A percentile compares a stretch with the other conserved stretches of the same genome.
Conservation (phyloP, 768 basidiomycete genomes). For the Wakefieldia striispora region DNA sequence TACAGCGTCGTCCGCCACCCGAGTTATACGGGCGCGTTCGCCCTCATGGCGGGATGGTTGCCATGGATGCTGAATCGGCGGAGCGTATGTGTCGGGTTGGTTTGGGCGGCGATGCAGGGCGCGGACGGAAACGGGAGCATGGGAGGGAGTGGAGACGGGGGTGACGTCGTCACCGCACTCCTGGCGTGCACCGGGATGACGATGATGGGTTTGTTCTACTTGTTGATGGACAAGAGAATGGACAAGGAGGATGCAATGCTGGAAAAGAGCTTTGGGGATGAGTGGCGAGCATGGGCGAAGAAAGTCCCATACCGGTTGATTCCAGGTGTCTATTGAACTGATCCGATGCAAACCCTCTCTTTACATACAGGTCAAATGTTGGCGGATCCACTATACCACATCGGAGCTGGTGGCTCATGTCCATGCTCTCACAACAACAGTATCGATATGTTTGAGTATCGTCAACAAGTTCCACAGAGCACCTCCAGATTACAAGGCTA, state of each 20-base stretch:
- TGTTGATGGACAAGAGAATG: conserved; percentile 13
- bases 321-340: conserved; percentile 9
- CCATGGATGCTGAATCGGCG: conserved; percentile 7
- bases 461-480: no score
- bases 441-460: no score
- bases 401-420: no score
- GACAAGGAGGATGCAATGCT: conserved; percentile 30
- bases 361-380: no score
- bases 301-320: conserved; percentile 24
- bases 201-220: background rate
- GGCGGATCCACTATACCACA: no score
- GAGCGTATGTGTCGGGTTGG: background rate
- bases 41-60: background rate
- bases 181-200: conserved; percentile 1
- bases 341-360: no score
- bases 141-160: background rate
- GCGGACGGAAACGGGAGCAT: no score
- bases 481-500: no score
- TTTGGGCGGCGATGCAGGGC: background rate
- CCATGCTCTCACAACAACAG: no score
- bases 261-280: conserved; percentile 24
- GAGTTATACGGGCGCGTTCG: conserved; percentile 15
- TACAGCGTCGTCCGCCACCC: conserved; percentile 33
- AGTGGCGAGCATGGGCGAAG: conserved; percentile 24
- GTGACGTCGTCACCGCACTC: no score